A percentile compares a stretch with the other conserved stretches of the same genome.
Evolutionary conservation across 306 rosid genomes (phyloP).

Genomic region (Boehmeria nivea): DNA sequence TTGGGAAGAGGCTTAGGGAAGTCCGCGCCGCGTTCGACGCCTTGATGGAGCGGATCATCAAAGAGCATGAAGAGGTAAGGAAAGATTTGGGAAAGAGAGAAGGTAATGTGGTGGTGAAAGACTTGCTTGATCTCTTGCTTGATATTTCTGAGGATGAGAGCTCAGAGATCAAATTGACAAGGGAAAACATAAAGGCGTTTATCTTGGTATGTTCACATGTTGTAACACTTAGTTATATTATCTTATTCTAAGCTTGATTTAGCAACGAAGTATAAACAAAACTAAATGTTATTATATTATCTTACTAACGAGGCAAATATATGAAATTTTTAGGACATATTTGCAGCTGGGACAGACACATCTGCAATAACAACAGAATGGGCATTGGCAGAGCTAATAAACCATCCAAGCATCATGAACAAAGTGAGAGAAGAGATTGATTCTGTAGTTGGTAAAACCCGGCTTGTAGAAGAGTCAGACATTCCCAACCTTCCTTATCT

Average conservation of each 20-base stretch:
- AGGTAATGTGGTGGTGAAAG: conserved; percentile 8
- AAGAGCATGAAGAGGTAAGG: conserved; percentile 39
- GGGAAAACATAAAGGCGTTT: conserved; percentile 55
- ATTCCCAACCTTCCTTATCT: conserved; percentile 50
- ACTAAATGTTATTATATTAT: too few relatives aligned
- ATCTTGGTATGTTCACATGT: conserved; percentile 48
- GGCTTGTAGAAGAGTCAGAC: conserved; percentile 59
- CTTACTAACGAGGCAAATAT: too few relatives aligned
- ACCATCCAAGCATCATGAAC: conserved; percentile 32
- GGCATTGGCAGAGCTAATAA: conserved; percentile 53
- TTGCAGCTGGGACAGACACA: conserved; percentile 60
- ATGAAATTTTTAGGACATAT: conserved; percentile 37
- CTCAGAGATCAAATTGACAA: conserved; percentile 41
- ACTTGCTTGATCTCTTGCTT: not conserved
- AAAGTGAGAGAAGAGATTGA: conserved; percentile 42
- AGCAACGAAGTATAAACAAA: too few relatives aligned
- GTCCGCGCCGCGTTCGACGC: conserved; percentile 38
- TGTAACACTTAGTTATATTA: too few relatives aligned
- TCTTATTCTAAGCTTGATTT: too few relatives aligned
- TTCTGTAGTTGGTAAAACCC: conserved; percentile 29
- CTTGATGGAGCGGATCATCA: conserved; percentile 45
- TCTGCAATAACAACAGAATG: conserved; percentile 49
- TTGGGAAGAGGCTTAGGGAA: conserved; percentile 32
- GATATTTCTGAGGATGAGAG: conserved; percentile 32
- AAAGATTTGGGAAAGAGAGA: conserved; percentile 15